Evolutionary conservation across 1,284 basidiomycete species (phyloP), one percentile per base, ranked within the genome.

Genomic region (Calocybe gambosa): DNA sequence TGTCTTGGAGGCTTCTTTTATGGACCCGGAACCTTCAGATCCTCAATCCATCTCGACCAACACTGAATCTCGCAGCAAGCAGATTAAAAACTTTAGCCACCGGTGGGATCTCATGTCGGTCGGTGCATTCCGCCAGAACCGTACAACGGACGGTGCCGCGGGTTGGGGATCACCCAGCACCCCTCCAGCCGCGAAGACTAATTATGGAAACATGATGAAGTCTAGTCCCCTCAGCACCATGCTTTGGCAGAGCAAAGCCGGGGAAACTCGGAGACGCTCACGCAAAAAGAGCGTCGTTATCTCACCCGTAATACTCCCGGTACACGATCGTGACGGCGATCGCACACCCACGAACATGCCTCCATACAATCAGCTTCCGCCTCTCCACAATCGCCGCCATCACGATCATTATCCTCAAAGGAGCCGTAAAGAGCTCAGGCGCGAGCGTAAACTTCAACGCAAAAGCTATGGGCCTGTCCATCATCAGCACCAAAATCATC

Each of bases 31-130:
- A 47, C 68, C 73, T 3, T 61, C 63, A 10, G 71, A 73, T 33
- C 36, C 51, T 6, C 58, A 55, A 31, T 54, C 29, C 2, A 50
- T 54, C n/a, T 48, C 55, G 15, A 50, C 53, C 39, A 49, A 56
- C 34, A 47, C 50, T 43, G 53, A 61, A 36, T 51, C 61, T 18
- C 48, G 60, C 56, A 31, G 13, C 6, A 59, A 63, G 52, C 59
- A 71, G 13, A 39, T 46, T 59, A 61, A 70, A 62, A 62, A 62
- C 46, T 66, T 85, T 19, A 77, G n/a, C n/a, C n/a, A 65, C 44
- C 71, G 85, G 2, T 89, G 86, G 86, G 85, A 89, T 51, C 69
- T 76, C 45, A 78, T 89, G 42, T 82, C 85, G 7, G 80, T 87
- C 47, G 74, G 75, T 45, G 80, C 85, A 12, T 88, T 88, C 70